A percentile compares a stretch with the other conserved stretches of the same genome.
These are phyloP conservation scores for Kwoniella sp. DNA, from an alignment of 768 basidiomycete species.

Conservation along the genomic window DNA sequence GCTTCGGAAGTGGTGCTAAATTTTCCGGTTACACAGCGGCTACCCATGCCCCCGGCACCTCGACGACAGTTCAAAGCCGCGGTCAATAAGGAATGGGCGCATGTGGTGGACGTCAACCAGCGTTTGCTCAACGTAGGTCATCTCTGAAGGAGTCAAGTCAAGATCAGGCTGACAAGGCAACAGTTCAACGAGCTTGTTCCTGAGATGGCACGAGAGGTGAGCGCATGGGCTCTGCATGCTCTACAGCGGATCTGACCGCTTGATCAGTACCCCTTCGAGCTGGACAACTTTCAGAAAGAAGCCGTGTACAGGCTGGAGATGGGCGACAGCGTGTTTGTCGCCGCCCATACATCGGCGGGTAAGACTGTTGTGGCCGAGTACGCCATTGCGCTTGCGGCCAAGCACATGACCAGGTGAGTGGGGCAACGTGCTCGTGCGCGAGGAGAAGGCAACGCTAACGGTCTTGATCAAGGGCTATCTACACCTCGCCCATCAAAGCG, in stretches of 20 bases:
- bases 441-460: no score
- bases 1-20: constrained; percentile 6
- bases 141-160: background rate
- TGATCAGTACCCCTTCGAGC: constrained; percentile 88
- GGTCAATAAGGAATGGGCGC: constrained; percentile 92
- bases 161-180: background rate
- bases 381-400: constrained; percentile 90
- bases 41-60: constrained; percentile 42
- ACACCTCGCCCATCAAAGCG: constrained; percentile 98
- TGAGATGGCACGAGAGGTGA: constrained; percentile 88
- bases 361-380: constrained; percentile 99
- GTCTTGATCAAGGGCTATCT: constrained; percentile 69
- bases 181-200: constrained; percentile 75
- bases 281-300: constrained; percentile 98
- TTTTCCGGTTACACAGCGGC: constrained; percentile 17
- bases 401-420: constrained; percentile 93
- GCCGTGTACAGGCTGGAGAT: constrained; percentile 95
- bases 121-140: constrained; percentile 64
- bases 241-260: background rate
- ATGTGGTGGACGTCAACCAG: constrained; percentile 88
- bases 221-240: constrained; percentile 2
- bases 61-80: constrained; percentile 37
- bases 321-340: constrained; percentile 98
- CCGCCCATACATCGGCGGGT: constrained; percentile 98
- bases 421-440: no score